Evolutionary conservation across 2,329 filamentous ascomycete species (phyloP), one percentile per base, ranked within the genome.

Genomic region (Atkinsonella hypoxylon): DNA sequence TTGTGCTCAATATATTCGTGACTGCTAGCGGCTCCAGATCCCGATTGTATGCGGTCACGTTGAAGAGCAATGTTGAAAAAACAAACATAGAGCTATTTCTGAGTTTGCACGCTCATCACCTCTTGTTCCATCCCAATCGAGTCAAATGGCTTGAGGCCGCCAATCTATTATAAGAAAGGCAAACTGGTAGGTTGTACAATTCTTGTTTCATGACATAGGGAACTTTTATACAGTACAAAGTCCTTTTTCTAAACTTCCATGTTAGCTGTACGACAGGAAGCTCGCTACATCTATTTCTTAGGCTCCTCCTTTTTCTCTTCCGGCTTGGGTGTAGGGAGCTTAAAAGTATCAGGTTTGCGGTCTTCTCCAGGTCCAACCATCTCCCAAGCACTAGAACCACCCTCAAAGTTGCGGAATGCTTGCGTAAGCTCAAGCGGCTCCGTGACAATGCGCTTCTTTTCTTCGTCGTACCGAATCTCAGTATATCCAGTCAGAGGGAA

Each of bases 361-460:
- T 95, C 82, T 51, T 81, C 70, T 60, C 91, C 91, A 55, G 78
- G 57, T 53, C 78, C 80, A 55, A 84, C 70, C 57, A 77, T 81
- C 73, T 83, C 81, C 81, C 80, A 83, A 13, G 78, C 78, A 57
- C 83, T 82, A 45, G 82, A 82, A 51, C 89, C 89, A 54, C 90
- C 89, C 72, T 96, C 90, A 64, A 98, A 98, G 75, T 98, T 97
- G 61, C 93, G 83, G 82, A 94, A 98, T 8, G 94, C 93, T 72
- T 98, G 93, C 13, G 93, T 97, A 70, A 98, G 79, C 75, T 98
- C 93, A 47, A 98, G 77, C 40, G 94, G 93, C 77, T 98, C 94
- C 32, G 94, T 91, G 54, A 98, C 91, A 65, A 98, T 96, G 55
- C 93, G 82, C 82, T 98, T 98, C 87, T 96, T 98, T 79, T 98